Conservation (phyloP, 441 rosid species). For the Aleurites moluccanus region DNA sequence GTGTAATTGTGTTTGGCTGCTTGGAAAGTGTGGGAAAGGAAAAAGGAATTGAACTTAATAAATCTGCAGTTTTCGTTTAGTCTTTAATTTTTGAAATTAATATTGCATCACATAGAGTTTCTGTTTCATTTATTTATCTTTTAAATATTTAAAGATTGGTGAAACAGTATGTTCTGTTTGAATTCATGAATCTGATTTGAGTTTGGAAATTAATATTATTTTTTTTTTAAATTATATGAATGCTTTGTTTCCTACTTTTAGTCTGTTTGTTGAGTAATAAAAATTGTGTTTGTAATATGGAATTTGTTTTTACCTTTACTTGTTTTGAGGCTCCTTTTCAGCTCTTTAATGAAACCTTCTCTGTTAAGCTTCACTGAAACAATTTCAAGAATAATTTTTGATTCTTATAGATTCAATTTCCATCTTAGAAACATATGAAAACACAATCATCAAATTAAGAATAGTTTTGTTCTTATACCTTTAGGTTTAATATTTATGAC, state of each 20-base stretch:
- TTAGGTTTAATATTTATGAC: not conserved
- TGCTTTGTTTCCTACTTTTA: not conserved
- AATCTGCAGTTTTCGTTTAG: not conserved
- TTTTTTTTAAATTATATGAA: not conserved
- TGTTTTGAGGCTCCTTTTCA: not conserved
- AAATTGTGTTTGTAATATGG: too few species aligned
- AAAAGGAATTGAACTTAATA: not conserved
- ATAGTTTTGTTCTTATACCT: not conserved
- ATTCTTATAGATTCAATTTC: not conserved
- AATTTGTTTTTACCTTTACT: not conserved
- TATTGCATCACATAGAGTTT: not conserved
- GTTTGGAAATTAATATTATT: not conserved
- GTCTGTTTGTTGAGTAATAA: not conserved
- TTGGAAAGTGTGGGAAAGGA: not conserved
- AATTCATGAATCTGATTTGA: not conserved
- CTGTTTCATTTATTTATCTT: not conserved
- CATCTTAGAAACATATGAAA: not conserved
- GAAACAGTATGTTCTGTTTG: not conserved
- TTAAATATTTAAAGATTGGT: not conserved
- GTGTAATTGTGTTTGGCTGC: not conserved
- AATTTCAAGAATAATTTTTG: not conserved
- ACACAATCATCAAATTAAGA: constrained; percentile 3
- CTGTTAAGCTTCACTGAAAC: not conserved
- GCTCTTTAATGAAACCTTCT: not conserved
- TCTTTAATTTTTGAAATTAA: not conserved